Evolutionary conservation across 345 rosid genomes (phyloP).

Genomic region (Gossypium australe): DNA sequence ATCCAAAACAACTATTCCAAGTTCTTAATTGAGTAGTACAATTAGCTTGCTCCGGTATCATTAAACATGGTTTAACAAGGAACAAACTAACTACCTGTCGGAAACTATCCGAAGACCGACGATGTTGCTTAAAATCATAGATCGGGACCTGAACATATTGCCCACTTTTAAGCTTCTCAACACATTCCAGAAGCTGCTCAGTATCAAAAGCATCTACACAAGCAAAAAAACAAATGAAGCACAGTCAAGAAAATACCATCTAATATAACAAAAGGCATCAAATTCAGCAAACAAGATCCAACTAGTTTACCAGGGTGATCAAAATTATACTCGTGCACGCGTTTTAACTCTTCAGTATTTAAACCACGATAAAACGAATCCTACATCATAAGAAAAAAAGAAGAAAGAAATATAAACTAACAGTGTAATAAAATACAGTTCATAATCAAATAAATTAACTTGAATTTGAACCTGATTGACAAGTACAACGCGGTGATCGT

Average conservation of each 20-base stretch:
- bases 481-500: slow-evolving; percentile 94
- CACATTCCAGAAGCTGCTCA: slow-evolving; percentile 90
- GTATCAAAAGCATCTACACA: slow-evolving; percentile 90
- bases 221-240: neutral
- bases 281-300: neutral
- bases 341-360: slow-evolving; percentile 67
- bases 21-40: neutral
- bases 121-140: slow-evolving; percentile 88
- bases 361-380: slow-evolving; percentile 96
- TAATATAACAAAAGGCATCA: neutral
- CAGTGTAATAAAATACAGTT: neutral
- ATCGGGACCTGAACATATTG: slow-evolving; percentile 86
- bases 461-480: slow-evolving; percentile 69
- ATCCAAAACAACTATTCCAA: neutral
- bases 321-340: slow-evolving; percentile 93
- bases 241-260: neutral
- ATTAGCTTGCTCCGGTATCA: neutral
- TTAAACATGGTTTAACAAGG: neutral
- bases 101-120: slow-evolving; percentile 72
- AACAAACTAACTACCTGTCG: slow-evolving; percentile 56
- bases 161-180: slow-evolving; percentile 60
- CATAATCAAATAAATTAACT: slow-evolving; percentile 1
- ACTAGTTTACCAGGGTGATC: slow-evolving; percentile 81
- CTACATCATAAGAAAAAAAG: slow-evolving; percentile 25
- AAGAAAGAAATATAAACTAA: neutral